Conservation (phyloP, 1,284 basidiomycete species). For the Stereum hirsutum region DNA sequence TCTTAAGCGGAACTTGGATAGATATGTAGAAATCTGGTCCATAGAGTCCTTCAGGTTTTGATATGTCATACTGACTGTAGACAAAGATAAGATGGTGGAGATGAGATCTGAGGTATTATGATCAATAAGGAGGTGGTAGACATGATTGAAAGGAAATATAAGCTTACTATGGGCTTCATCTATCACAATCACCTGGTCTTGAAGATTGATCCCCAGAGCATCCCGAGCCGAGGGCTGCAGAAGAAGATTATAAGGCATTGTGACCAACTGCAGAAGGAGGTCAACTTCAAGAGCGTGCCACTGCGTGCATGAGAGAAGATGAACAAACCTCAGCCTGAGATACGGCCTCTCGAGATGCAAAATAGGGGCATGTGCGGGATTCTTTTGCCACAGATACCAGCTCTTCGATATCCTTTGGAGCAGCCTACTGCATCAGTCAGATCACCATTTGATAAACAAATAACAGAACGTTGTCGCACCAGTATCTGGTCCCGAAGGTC, state of each 20-base stretch:
- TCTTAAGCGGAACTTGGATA: conserved; percentile 69
- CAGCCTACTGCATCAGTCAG: conserved; percentile 41
- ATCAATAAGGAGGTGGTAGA: conserved; percentile 10
- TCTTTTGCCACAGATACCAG: conserved; percentile 65
- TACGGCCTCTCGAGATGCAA: conserved; percentile 81
- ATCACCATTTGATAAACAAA: background rate
- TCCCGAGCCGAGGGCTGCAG: conserved; percentile 82
- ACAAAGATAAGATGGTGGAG: conserved; percentile 81
- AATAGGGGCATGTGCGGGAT: conserved; percentile 84
- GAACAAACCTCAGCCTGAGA: conserved; percentile 76
- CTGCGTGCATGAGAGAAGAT: background rate
- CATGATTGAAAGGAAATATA: too few species aligned
- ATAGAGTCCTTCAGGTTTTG: conserved; percentile 54
- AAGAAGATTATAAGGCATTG: conserved; percentile 90
- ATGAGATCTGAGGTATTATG: conserved; percentile 55
- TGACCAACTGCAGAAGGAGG: conserved; percentile 55
- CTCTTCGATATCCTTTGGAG: conserved; percentile 93
- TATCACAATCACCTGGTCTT: conserved; percentile 80
- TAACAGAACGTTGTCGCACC: conserved; percentile 30
- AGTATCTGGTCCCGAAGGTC: conserved; percentile 87
- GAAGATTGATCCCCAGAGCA: conserved; percentile 78
- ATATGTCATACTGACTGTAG: conserved; percentile 64
- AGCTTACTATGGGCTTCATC: conserved; percentile 97
- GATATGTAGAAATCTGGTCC: conserved; percentile 75
- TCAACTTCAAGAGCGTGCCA: conserved; percentile 1